phyloP scores from a whole-genome alignment of 371 early-diverging fungal species.

The Rhizopus delemar region DNA sequence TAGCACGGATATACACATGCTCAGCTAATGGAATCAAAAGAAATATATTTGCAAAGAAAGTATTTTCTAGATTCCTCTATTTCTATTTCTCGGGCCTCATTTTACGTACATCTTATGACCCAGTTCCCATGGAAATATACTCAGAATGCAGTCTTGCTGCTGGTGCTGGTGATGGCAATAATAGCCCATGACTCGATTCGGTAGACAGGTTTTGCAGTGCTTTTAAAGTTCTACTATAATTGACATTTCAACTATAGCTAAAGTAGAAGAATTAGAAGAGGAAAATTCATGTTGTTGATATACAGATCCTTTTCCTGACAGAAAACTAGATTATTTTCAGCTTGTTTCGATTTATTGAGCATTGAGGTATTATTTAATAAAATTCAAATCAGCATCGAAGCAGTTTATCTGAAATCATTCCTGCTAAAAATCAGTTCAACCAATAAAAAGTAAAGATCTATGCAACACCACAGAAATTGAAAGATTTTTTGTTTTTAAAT shows the following conservation, averaged over 20 bases:
- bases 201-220: conserved; percentile 19
- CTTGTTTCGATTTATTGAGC: conserved; percentile 46
- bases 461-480: no score
- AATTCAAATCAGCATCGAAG: no score
- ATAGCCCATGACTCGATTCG: background rate
- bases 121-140: conserved; percentile 31
- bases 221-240: conserved; percentile 33
- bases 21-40: conserved; percentile 46
- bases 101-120: conserved; percentile 37
- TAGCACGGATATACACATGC: conserved; percentile 69
- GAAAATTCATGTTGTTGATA: conserved; percentile 71
- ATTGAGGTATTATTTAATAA: conserved; percentile 20
- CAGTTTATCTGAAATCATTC: no score
- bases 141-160: conserved; percentile 5
- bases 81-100: conserved; percentile 44
- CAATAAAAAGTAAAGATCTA: no score
- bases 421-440: no score
- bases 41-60: background rate
- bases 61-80: background rate
- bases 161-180: conserved; percentile 1
- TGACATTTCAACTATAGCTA: conserved; percentile 21
- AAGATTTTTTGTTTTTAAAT: no score
- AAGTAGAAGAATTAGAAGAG: conserved; percentile 37
- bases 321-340: conserved; percentile 41
- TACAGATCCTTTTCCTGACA: conserved; percentile 51